phyloP scores from a whole-genome alignment of 2,329 filamentous ascomycete genomes.

The Aspergillus tamarii region DNA sequence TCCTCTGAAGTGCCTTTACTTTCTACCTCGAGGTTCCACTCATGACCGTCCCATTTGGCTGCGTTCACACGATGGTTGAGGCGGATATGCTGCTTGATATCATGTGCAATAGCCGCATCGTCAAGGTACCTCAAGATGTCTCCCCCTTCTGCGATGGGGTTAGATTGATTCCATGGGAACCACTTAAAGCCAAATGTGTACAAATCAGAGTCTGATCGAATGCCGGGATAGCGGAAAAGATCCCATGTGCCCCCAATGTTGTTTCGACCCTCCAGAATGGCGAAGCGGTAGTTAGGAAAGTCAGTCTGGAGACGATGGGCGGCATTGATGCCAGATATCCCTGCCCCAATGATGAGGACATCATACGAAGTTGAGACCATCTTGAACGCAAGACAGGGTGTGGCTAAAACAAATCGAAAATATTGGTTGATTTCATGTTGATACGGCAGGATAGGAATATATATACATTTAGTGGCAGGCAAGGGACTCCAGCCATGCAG shows the following conservation, averaged over 20 bases:
- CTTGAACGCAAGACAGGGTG: not conserved
- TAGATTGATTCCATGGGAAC: constrained; percentile 64
- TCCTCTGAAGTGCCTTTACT: constrained; percentile 16
- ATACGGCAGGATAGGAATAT: not conserved
- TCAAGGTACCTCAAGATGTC: constrained; percentile 59
- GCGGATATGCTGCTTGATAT: constrained; percentile 57
- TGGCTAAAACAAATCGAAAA: not conserved
- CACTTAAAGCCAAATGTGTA: constrained; percentile 68
- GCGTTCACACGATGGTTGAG: constrained; percentile 53
- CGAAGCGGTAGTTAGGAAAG: constrained; percentile 60
- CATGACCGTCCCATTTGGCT: constrained; percentile 58
- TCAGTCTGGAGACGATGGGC: constrained; percentile 67
- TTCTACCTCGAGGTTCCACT: constrained; percentile 53
- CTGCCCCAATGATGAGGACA: constrained; percentile 69
- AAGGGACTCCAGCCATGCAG: not conserved
- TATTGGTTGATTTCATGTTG: not conserved
- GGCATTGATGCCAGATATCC: constrained; percentile 73
- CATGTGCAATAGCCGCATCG: constrained; percentile 49
- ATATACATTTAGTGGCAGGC: not conserved
- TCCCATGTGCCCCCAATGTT: constrained; percentile 76
- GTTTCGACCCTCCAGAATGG: constrained; percentile 68
- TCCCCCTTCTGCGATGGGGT: constrained; percentile 53
- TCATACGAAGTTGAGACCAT: constrained; percentile 40
- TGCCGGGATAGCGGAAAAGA: constrained; percentile 74
- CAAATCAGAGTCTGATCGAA: constrained; percentile 65